Base-by-base conservation (phyloP, 306 rosid genomes). In the Prunus davidiana region DNA sequence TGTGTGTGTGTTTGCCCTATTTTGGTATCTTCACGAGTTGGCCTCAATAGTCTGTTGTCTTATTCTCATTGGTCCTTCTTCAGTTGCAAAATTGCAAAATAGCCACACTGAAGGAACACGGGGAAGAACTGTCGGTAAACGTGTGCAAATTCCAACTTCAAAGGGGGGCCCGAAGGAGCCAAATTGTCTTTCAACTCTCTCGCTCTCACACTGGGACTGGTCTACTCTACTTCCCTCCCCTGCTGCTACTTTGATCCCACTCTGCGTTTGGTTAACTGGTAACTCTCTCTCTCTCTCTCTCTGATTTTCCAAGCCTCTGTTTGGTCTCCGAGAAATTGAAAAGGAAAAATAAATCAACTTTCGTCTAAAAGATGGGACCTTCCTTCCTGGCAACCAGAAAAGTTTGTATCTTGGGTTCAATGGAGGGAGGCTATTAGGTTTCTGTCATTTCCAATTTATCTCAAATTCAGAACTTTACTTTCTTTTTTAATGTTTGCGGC, bases 361-460 rank as follows among this genome's bases (percentile, higher is more conserved):
- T 20, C 71, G 24, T 5, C 47, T 38, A 19, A 38, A 65, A 3
- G 25, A 38, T 46, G 12, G 3, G 6, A 65, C 25, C 2, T 22
- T 14, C 14, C 2, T n/a, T n/a, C 41, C 13, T 41, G 54, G 25
- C 22, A 67, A 12, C n/a, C 34, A 22, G 2, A 43, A 67, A 49
- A 67, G 25, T 11, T 69, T 69, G 73, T 50, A 27, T 69, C 7
- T 69, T 50, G 73, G 65, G 65, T 60, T 25, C 18, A 25, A 12
- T 25, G 34, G 65, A 27, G 1, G 25, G 18, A 45, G 60, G 41
- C 6, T 60, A 45, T 50, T 16, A 8, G 46, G 18, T 7, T 38
- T 49, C 60, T 27, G 56, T 68, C 22, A 68, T 68, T 24, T 45
- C 41, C 41, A 46, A 25, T 47, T 13, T 12, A 5, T 68, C 27